Evolutionary conservation across 495 filamentous ascomycete genomes (phyloP).

Genomic region (Aspergillus haitiensis): DNA sequence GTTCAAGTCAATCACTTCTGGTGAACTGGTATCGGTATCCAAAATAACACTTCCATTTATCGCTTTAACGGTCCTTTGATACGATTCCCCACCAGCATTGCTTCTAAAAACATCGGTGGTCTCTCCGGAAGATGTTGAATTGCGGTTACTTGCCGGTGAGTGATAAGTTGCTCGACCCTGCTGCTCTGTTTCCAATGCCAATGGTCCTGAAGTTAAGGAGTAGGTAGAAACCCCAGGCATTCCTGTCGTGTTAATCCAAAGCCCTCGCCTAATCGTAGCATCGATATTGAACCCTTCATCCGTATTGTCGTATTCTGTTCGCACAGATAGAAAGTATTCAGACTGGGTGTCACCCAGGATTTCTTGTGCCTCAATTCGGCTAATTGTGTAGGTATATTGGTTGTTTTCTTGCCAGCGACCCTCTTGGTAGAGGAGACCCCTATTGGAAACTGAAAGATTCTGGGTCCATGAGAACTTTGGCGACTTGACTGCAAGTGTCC

Average conservation of each 20-base stretch:
- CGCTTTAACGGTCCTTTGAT: constrained; percentile 51
- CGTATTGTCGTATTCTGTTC: constrained; percentile 50
- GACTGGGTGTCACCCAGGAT: constrained; percentile 46
- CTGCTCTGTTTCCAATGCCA: constrained; percentile 30
- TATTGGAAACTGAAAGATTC: constrained; percentile 55
- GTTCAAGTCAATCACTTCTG: background rate
- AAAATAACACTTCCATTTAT: constrained; percentile 50
- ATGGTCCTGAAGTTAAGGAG: constrained; percentile 35
- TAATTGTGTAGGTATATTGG: constrained; percentile 57
- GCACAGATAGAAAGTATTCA: constrained; percentile 63
- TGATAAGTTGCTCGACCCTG: constrained; percentile 32
- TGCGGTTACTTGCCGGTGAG: constrained; percentile 18
- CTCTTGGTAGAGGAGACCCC: constrained; percentile 55
- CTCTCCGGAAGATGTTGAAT: constrained; percentile 33
- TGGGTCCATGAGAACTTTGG: constrained; percentile 61
- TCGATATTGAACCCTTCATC: constrained; percentile 59
- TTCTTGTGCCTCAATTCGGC: constrained; percentile 26
- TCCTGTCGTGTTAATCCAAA: constrained; percentile 45
- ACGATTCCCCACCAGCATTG: constrained; percentile 36
- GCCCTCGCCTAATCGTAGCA: constrained; percentile 59
- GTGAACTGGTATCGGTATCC: constrained; percentile 23
- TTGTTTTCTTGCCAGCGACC: constrained; percentile 63
- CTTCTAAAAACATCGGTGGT: constrained; percentile 32
- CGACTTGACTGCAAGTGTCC: constrained; percentile 57
- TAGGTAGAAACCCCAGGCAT: constrained; percentile 58